These are phyloP conservation scores for Zoysia japonica DNA, from an alignment of 176 grass and related monocot genomes.

Conservation along the genomic window DNA sequence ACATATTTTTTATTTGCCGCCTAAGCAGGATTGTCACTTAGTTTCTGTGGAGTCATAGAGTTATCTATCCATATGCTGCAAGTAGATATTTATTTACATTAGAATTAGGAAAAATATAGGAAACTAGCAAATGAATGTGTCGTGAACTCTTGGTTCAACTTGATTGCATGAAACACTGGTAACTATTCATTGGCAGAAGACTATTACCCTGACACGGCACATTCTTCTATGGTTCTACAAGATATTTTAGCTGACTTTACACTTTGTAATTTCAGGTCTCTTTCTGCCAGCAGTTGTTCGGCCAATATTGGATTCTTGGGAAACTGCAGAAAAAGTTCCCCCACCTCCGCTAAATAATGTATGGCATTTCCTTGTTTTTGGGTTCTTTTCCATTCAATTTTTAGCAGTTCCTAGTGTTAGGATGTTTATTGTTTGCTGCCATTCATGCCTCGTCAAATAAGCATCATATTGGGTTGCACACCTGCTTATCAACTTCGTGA, in stretches of 20 bases:
- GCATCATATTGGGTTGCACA: not conserved
- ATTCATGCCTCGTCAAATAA: not conserved
- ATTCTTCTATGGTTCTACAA: not conserved
- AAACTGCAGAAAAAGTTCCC: conserved; percentile 64
- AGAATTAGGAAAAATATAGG: not conserved
- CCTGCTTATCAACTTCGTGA: not conserved
- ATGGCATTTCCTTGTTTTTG: conserved; percentile 20
- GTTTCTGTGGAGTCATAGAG: not conserved
- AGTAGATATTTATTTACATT: not conserved
- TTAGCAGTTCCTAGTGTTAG: too few relatives aligned
- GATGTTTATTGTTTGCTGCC: not conserved
- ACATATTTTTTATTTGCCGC: not conserved
- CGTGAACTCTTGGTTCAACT: not conserved
- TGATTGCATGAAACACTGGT: not conserved
- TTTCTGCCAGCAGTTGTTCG: conserved; percentile 94
- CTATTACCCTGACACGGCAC: not conserved
- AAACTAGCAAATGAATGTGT: not conserved
- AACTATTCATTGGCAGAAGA: not conserved
- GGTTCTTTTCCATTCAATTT: not conserved
- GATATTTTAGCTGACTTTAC: conserved; percentile 17
- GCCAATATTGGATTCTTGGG: conserved; percentile 88
- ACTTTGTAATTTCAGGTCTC: conserved; percentile 67
- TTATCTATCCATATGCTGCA: not conserved
- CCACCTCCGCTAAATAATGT: conserved; percentile 78
- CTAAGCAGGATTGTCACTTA: not conserved